Percentiles rank a stretch among this genome's conserved stretches.
Evolutionary conservation across 345 rosid species (phyloP).

Genomic region (Aquilaria sinensis): DNA sequence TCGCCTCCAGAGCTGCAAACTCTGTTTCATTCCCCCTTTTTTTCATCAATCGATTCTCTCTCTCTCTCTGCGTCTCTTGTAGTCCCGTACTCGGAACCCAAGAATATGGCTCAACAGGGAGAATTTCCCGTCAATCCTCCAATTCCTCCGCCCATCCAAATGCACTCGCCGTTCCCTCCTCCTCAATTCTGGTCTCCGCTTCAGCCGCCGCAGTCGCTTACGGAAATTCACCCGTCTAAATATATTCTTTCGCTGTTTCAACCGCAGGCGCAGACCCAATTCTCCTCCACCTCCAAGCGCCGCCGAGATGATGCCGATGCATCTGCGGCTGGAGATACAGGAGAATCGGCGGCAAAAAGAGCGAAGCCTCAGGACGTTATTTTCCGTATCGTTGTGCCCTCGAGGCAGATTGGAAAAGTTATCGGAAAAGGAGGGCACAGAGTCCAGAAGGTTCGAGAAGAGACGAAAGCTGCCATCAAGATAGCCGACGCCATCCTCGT

Average conservation of each 20-base stretch:
- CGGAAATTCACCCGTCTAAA: not conserved
- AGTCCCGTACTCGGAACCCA: too few relatives aligned
- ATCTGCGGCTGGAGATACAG: slow-evolving; percentile 12
- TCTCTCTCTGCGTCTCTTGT: too few relatives aligned
- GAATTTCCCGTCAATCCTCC: slow-evolving; percentile 12
- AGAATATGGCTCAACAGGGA: slow-evolving; percentile 20
- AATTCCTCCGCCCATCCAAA: slow-evolving; percentile 1
- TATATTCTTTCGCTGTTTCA: not conserved
- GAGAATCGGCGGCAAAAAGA: slow-evolving; percentile 36
- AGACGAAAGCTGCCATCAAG: slow-evolving; percentile 59
- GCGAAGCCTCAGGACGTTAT: slow-evolving; percentile 42
- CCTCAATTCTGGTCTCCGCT: not conserved
- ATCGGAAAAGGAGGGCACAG: slow-evolving; percentile 60
- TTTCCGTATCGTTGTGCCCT: slow-evolving; percentile 52
- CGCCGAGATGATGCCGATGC: slow-evolving; percentile 35
- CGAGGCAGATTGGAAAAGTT: slow-evolving; percentile 65
- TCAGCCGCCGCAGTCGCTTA: not conserved
- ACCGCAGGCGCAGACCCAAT: not conserved
- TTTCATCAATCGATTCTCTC: too few relatives aligned
- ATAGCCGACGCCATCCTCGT: slow-evolving; percentile 60
- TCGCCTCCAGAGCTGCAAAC: too few relatives aligned
- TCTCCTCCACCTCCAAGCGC: slow-evolving; percentile 25
- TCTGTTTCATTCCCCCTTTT: too few relatives aligned
- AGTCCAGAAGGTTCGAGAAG: slow-evolving; percentile 67
- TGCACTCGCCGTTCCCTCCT: not conserved